Conservation (phyloP, 352 stramenopile genomes). For the Halophytophthora batemanensis region DNA sequence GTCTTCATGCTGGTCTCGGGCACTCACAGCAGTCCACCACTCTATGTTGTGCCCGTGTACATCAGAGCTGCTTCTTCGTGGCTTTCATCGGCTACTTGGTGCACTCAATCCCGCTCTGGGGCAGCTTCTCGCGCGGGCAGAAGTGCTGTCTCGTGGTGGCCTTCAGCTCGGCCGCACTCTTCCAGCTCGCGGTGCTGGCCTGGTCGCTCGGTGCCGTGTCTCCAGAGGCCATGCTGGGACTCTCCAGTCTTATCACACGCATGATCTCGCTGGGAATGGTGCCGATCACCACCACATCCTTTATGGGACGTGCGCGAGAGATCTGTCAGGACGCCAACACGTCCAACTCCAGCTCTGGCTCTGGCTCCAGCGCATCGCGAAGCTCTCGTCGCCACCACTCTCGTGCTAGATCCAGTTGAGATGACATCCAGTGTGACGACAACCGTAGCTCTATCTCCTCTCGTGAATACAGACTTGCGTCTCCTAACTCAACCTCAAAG, state of each 20-base stretch:
- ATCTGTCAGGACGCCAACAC: conserved; percentile 26
- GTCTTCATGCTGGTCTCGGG: neutral
- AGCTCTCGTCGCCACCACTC: conserved; percentile 24
- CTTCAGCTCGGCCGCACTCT: conserved; percentile 38
- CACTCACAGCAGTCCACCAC: neutral
- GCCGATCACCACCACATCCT: conserved; percentile 67
- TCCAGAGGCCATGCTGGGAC: conserved; percentile 43
- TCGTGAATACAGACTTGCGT: no score
- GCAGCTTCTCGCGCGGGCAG: conserved; percentile 48
- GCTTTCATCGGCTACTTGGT: conserved; percentile 61
- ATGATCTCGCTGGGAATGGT: conserved; percentile 74
- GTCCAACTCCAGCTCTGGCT: conserved; percentile 10
- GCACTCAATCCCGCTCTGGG: conserved; percentile 50
- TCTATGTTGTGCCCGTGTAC: neutral
- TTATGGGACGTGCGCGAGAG: conserved; percentile 36
- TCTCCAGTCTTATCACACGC: conserved; percentile 66
- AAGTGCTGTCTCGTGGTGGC: conserved; percentile 47
- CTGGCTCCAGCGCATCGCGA: conserved; percentile 15
- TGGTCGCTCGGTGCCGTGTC: conserved; percentile 44
- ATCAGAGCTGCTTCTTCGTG: conserved; percentile 58
- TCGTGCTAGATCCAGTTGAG: conserved; percentile 32
- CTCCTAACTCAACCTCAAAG: no score
- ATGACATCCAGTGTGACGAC: no score
- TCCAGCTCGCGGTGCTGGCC: conserved; percentile 40
- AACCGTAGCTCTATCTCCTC: no score